These are phyloP conservation scores for Licmophora abbreviata DNA, from an alignment of 108 stramenopile genomes.

Conservation along the genomic window DNA sequence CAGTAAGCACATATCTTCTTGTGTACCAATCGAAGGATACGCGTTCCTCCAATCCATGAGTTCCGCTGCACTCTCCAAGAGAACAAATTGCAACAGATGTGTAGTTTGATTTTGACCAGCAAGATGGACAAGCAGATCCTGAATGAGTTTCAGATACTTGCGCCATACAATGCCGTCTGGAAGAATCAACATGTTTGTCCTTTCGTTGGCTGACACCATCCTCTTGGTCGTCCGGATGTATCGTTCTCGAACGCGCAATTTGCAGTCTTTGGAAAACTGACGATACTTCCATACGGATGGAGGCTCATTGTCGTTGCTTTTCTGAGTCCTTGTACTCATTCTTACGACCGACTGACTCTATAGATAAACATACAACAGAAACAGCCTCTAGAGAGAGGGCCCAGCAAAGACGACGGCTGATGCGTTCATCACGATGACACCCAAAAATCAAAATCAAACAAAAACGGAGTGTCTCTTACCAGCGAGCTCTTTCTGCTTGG, in stretches of 20 bases:
- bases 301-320: too few relatives aligned
- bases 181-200: constrained; percentile 14
- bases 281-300: constrained; percentile 21
- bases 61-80: constrained; percentile 39
- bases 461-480: too few relatives aligned
- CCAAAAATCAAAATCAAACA: too few relatives aligned
- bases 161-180: constrained; percentile 33
- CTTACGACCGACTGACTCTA: too few relatives aligned
- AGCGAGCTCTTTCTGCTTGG: too few relatives aligned
- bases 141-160: constrained; percentile 29
- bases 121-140: too few relatives aligned
- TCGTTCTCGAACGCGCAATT: constrained; percentile 25
- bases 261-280: constrained; percentile 27
- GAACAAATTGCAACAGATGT: constrained; percentile 1
- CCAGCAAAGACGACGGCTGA: too few relatives aligned
- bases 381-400: too few relatives aligned
- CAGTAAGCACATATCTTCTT: background rate
- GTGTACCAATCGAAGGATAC: constrained; percentile 10
- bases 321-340: too few relatives aligned
- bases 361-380: too few relatives aligned
- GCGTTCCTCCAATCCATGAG: constrained; percentile 35
- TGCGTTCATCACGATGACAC: too few relatives aligned
- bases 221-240: constrained; percentile 13
- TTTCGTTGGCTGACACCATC: constrained; percentile 3
- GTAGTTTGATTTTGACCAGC: too few relatives aligned